phyloP scores from a whole-genome alignment of 192 early-diverging fungal genomes.

The Backusella psychrophila region DNA sequence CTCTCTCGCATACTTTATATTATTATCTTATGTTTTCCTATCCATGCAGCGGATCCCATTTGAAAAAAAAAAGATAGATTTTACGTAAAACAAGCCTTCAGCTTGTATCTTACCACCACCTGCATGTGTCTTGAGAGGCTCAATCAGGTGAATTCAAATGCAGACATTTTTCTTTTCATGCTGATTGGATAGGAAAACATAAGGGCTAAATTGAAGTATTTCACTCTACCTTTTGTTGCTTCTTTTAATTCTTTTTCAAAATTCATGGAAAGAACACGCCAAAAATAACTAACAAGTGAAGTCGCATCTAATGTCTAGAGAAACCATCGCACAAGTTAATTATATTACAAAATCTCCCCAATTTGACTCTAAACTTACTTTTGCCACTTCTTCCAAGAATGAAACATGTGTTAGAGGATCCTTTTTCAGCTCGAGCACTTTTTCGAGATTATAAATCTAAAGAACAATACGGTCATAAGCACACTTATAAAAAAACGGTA shows the following conservation, averaged over 20 bases:
- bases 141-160: neutral
- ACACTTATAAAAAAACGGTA: neutral
- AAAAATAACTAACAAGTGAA: slow-evolving; percentile 53
- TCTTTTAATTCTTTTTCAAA: slow-evolving; percentile 54
- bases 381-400: slow-evolving; percentile 49
- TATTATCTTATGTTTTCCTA: neutral
- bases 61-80: neutral
- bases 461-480: neutral
- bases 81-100: neutral
- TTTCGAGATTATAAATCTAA: slow-evolving; percentile 51
- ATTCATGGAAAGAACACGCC: slow-evolving; percentile 48
- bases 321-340: neutral
- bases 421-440: slow-evolving; percentile 47
- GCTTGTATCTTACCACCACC: neutral
- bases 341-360: no score
- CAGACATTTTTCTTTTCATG: neutral
- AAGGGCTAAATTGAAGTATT: neutral
- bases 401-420: slow-evolving; percentile 48
- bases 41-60: slow-evolving; percentile 14
- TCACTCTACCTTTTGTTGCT: slow-evolving; percentile 38
- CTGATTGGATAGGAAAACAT: neutral
- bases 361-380: slow-evolving; percentile 16
- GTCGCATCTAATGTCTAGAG: slow-evolving; percentile 42
- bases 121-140: neutral
- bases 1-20: neutral